A percentile compares a stretch with the other conserved stretches of the same genome.
These are phyloP conservation scores for Penicillium cosmopolitanum DNA, from an alignment of 495 filamentous ascomycete species.

Conservation along the genomic window DNA sequence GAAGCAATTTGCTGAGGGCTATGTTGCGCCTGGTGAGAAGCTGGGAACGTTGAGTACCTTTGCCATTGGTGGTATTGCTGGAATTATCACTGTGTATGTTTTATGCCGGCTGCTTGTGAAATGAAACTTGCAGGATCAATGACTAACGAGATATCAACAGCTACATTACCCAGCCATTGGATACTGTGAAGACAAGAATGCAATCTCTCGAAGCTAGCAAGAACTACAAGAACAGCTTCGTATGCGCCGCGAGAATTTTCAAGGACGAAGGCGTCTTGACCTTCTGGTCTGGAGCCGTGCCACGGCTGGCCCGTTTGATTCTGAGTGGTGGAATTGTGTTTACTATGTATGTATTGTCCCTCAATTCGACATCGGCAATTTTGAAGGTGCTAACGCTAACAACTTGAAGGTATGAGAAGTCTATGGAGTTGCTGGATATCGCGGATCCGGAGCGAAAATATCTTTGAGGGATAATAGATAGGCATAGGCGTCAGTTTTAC, in stretches of 20 bases:
- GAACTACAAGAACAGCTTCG: conserved; percentile 86
- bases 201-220: conserved; percentile 88
- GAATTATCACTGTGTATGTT: conserved; percentile 88
- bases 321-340: conserved; percentile 96
- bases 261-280: conserved; percentile 87
- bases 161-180: conserved; percentile 81
- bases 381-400: too few species aligned
- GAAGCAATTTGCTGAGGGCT: conserved; percentile 88
- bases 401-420: conserved; percentile 81
- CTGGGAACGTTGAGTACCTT: conserved; percentile 88
- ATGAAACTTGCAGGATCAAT: too few species aligned
- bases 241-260: conserved; percentile 81
- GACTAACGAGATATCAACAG: conserved; percentile 25
- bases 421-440: conserved; percentile 82
- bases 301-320: conserved; percentile 79
- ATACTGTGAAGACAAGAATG: conserved; percentile 98
- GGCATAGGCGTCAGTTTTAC: conserved; percentile 66
- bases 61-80: conserved; percentile 85
- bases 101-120: background rate
- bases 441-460: conserved; percentile 86
- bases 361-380: too few species aligned
- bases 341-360: conserved; percentile 68
- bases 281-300: conserved; percentile 93
- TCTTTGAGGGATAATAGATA: conserved; percentile 53
- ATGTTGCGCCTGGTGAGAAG: conserved; percentile 94